Evolutionary conservation across 2,329 filamentous ascomycete genomes (phyloP), one percentile per base, ranked within the genome.

Genomic region (Curvularia sp.): DNA sequence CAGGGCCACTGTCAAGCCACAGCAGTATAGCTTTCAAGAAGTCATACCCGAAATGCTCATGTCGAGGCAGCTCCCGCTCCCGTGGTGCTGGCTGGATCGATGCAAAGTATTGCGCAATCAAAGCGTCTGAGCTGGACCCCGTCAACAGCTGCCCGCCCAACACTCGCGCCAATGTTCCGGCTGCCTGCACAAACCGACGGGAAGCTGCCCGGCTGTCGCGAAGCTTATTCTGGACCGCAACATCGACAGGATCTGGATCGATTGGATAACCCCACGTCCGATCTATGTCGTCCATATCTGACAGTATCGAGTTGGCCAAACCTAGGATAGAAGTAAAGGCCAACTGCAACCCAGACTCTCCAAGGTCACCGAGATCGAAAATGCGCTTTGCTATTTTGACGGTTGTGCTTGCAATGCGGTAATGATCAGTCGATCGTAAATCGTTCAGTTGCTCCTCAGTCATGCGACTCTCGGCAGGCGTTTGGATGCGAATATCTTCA

Each of bases 21-120:
- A 88, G 77, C 2, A 87, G 68, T 42, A 89, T 86, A 1, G 86
- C 85, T 69, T 86, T 87, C 25, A 89, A 65, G 64, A 89, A 89
- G 63, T 89, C 86, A 64, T 87, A 88, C n/a, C 80, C 80, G 68
- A 89, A 89, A 13, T 82, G 81, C 43, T 85, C 80, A 19, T 79
- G 75, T 7, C 57, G 68, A 15, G 72, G 67, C 9, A 77, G 42
- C 6, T 68, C 64, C 8, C 74, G 64, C 42, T 79, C 76, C 13
- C 69, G 68, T 3, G 76, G 74, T 1, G 83, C 80, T 18, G 80
- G 80, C 41, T 73, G 74, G 25, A 87, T 82, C 19, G 78, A 75
- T n/a, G 78, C 70, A 63, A 86, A 86, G 45, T 77, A 69, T n/a
- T 77, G 71, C 23, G 80, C 67, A 9, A 79, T 75, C 21, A 78